Base-by-base conservation (phyloP, 345 rosid species). In the Eucalyptus decipiens region DNA sequence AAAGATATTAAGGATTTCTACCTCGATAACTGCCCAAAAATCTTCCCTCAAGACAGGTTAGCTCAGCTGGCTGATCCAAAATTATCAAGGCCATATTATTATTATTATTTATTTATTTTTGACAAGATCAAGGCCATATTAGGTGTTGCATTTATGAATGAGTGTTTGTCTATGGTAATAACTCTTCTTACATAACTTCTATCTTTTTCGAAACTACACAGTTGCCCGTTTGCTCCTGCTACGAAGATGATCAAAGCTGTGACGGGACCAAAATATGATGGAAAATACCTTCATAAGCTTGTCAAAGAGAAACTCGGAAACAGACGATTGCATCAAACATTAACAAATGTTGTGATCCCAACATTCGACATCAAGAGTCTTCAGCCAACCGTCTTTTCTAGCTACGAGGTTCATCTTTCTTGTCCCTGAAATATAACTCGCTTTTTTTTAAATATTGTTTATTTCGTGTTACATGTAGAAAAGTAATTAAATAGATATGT, bases 221-320 rank as follows among this genome's bases (percentile, higher is more conserved):
- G 86, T n/a, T 51, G 89, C 28, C 85, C 58, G 5, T 67, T 88
- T 48, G 89, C 91, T 17, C 69, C 76, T 9, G 87, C 88, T 0
- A n/a, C 13, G 23, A 93, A 91, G 43, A 10, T 94, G 81, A 19
- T 91, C 14, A 93, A 90, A 85, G 47, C 93, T 16, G 14, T 95
- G n/a, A 43, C 45, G 26, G 95, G 96, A 88, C 97, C 97, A 6
- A 93, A 89, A 60, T 94, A 95, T 48, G 92, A 94, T 21, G 96
- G 97, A 11, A 89, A 89, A 58, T 91, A 93, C 87, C 87, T 95
- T 5, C 95, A 86, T 42, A 43, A 45, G 28, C 13, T 93, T 24
- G 56, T 92, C 3, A 92, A 89, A 90, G 92, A 93, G 15, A 92
- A 80, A 83, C 87, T 95, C 16, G 94, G 96, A 30, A 90, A 92